These are phyloP conservation scores for Coccomyxa sp. DNA, from an alignment of 139 green algal genomes.

Conservation along the genomic window DNA sequence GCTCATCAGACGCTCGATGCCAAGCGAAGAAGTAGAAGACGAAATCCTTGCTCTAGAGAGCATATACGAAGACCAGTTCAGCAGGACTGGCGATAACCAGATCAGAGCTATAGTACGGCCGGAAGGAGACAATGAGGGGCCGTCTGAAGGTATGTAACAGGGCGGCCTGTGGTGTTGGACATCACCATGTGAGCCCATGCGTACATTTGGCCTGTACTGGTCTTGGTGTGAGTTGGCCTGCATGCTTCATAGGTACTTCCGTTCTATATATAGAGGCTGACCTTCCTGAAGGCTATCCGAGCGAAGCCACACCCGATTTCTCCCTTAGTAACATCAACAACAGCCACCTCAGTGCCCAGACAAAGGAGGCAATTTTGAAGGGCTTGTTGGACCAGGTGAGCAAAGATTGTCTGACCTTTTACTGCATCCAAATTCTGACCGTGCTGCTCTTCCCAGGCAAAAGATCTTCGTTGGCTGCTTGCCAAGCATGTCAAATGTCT, in stretches of 20 bases:
- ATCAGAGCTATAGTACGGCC: neutral
- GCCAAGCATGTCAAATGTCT: too few species aligned
- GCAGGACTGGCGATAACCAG: neutral
- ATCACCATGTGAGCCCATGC: too few species aligned
- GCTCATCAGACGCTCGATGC: too few species aligned
- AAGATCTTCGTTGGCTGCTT: too few species aligned
- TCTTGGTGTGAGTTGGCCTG: too few species aligned
- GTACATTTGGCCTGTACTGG: too few species aligned
- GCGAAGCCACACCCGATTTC: neutral
- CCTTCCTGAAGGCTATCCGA: conserved; percentile 1
- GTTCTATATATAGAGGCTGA: conserved; percentile 1
- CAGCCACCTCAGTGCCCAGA: neutral
- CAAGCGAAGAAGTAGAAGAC: neutral
- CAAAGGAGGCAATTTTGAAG: neutral
- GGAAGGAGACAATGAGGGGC: neutral
- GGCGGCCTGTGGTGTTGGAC: too few species aligned
- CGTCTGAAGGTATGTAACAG: too few species aligned
- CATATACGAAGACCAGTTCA: neutral
- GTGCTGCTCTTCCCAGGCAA: too few species aligned
- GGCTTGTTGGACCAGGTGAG: conserved; percentile 4
- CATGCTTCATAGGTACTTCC: neutral
- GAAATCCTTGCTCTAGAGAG: neutral
- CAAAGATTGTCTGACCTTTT: neutral
- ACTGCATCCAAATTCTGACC: too few species aligned
- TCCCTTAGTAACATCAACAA: conserved; percentile 14